Base-by-base conservation (phyloP, 2,329 filamentous ascomycete species). In the Cordyceps cicadae region DNA sequence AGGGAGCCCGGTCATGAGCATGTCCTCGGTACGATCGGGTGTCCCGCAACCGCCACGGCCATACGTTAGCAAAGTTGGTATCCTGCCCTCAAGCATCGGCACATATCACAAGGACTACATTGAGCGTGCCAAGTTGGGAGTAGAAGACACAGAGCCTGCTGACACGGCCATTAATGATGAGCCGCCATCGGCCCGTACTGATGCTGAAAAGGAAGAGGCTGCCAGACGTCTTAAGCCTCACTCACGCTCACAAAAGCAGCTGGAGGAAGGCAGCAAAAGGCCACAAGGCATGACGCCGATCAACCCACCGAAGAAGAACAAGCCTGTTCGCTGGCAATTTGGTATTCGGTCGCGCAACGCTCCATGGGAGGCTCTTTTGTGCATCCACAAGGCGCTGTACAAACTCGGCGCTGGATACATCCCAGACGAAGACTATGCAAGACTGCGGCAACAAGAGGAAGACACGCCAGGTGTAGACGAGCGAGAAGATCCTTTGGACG, bases 321-420 rank as follows among this genome's bases (percentile, higher is more conserved):
- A 90, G 69, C 89, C 89, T 1, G 90, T 92, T 17, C 90, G 93
- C 66, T 99, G 94, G 94, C 94, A 99, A 72, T 99, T 99, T 71
- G 94, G 94, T 61, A 99, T 99, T 63, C 85, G 94, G 43, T 96
- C 91, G 51, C 86, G 94, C 54, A 99, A 97, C 69, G 89, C 91
- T 60, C 94, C 94, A 0, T 91, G 92, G 68, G 94, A 99, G 72
- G 94, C 94, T 0, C 88, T 99, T 73, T 79, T 96, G 29, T 97
- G 93, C 69, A 94, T 99, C 60, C 97, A 97, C 79, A 92, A 93
- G 72, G 92, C 94, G 0, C 78, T 99, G 49, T 81, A 87, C 63
- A 92, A 92, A 66, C 87, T 97, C 69, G 92, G 91, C 37, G 94
- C 92, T 14, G 87, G 92, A 54, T 97, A 95, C 88, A 86, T 96